A percentile compares a stretch with the other conserved stretches of the same genome.
These are phyloP conservation scores for Trametes sanguinea DNA, from an alignment of 768 basidiomycete species.

Conservation along the genomic window DNA sequence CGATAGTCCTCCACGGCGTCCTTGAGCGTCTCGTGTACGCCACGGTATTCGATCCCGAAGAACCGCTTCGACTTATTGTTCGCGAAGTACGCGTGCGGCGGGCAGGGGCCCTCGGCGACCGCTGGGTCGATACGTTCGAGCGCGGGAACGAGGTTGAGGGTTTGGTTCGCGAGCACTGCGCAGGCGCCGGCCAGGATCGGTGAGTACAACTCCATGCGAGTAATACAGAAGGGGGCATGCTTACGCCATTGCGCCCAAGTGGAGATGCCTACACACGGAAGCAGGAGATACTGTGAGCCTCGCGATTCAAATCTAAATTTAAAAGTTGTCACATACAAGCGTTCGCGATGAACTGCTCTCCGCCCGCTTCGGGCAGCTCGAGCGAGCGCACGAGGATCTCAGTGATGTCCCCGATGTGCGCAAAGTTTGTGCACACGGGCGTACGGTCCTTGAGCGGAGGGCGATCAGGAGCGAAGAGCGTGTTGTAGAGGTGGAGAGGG, in stretches of 20 bases:
- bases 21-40: conserved; percentile 20
- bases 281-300: not conserved
- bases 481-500: not conserved
- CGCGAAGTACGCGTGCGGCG: not conserved
- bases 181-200: not conserved
- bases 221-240: not conserved
- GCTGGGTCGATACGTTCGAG: not conserved
- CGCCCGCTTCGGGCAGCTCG: conserved; percentile 50
- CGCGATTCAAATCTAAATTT: not conserved
- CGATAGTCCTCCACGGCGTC: conserved; percentile 28
- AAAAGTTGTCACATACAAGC: not conserved
- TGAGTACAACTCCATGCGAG: not conserved
- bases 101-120: not conserved
- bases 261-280: not conserved
- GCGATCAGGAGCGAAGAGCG: not conserved
- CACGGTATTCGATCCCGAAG: conserved; percentile 25
- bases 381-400: conserved; percentile 54
- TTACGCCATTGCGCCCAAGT: conserved; percentile 5
- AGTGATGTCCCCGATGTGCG: conserved; percentile 58
- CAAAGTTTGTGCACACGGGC: conserved; percentile 1
- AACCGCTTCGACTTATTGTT: conserved; percentile 33
- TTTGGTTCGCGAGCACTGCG: not conserved
- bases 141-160: not conserved
- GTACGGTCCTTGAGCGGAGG: not conserved
- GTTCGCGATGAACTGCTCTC: conserved; percentile 52